phyloP scores from a whole-genome alignment of 306 rosid species.

The Castanea mollissima region DNA sequence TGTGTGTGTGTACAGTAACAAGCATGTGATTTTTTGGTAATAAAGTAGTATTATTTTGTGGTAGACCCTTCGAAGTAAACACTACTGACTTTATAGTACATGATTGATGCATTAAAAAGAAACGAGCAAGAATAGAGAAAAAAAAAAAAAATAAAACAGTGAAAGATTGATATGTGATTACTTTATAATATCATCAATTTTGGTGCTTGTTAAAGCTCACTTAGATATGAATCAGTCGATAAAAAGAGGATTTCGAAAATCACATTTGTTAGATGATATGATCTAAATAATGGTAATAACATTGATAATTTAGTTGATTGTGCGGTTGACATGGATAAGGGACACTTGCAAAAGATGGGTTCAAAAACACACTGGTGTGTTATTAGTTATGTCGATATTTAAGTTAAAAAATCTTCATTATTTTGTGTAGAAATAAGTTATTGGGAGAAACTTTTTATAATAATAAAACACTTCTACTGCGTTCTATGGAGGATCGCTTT shows the following conservation, averaged over 20 bases:
- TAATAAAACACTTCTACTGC: too few species aligned
- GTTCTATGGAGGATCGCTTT: too few species aligned
- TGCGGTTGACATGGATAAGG: too few species aligned
- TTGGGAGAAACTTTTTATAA: too few species aligned
- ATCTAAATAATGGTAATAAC: too few species aligned
- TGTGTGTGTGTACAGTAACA: constrained; percentile 3
- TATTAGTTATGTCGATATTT: too few species aligned
- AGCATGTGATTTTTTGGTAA: constrained; percentile 36
- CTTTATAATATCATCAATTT: not conserved
- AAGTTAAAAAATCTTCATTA: too few species aligned
- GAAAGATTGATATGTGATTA: not conserved
- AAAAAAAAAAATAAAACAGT: not conserved
- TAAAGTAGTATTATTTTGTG: not conserved
- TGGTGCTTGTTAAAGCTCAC: not conserved
- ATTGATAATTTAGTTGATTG: too few species aligned
- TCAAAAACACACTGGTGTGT: too few species aligned
- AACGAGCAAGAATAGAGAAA: not conserved
- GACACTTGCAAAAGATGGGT: too few species aligned
- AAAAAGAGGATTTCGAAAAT: not conserved
- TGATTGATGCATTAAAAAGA: constrained; percentile 19
- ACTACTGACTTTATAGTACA: constrained; percentile 11
- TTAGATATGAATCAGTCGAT: not conserved
- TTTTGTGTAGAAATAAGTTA: too few species aligned
- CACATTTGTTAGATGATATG: not conserved
- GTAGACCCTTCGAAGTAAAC: constrained; percentile 11